Evolutionary conservation across 768 basidiomycete species (phyloP).

Genomic region (Termitomyces sp.): DNA sequence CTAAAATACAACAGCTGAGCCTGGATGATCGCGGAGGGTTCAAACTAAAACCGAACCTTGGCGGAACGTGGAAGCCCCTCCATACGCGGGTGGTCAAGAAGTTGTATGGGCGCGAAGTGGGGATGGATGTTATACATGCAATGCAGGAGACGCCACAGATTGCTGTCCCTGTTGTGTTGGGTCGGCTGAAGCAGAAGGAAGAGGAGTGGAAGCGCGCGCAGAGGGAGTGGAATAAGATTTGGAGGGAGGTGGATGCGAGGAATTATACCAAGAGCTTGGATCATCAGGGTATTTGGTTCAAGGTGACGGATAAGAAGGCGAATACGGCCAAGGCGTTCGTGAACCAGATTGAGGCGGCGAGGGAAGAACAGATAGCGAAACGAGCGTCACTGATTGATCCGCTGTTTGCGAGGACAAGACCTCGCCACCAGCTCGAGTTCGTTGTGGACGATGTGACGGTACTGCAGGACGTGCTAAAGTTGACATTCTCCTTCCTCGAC

Average conservation of each 20-base stretch:
- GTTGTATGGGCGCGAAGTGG: slow-evolving; percentile 88
- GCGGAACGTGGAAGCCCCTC: slow-evolving; percentile 83
- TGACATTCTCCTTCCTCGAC: slow-evolving; percentile 88
- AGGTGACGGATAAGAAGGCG: slow-evolving; percentile 84
- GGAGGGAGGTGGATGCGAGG: slow-evolving; percentile 93
- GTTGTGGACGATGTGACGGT: slow-evolving; percentile 69
- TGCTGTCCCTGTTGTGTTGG: slow-evolving; percentile 87
- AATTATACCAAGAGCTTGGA: slow-evolving; percentile 94
- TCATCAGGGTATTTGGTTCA: slow-evolving; percentile 90
- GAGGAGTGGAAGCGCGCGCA: slow-evolving; percentile 98
- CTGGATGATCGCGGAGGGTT: slow-evolving; percentile 76
- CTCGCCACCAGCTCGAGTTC: slow-evolving; percentile 79
- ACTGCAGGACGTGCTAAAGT: slow-evolving; percentile 83
- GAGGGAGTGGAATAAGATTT: slow-evolving; percentile 98
- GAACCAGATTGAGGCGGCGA: slow-evolving; percentile 77
- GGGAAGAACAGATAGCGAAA: slow-evolving; percentile 78
- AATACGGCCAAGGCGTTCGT: slow-evolving; percentile 74
- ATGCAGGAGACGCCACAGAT: slow-evolving; percentile 91
- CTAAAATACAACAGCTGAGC: slow-evolving; percentile 77
- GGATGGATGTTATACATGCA: slow-evolving; percentile 75
- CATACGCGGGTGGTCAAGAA: slow-evolving; percentile 96
- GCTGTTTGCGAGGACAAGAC: slow-evolving; percentile 55
- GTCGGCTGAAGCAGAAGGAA: slow-evolving; percentile 91
- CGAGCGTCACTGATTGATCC: slow-evolving; percentile 60
- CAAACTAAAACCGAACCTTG: slow-evolving; percentile 86